Conservation (phyloP, 129 eudicot species). For the Pseudognaphalium luteoalbum region DNA sequence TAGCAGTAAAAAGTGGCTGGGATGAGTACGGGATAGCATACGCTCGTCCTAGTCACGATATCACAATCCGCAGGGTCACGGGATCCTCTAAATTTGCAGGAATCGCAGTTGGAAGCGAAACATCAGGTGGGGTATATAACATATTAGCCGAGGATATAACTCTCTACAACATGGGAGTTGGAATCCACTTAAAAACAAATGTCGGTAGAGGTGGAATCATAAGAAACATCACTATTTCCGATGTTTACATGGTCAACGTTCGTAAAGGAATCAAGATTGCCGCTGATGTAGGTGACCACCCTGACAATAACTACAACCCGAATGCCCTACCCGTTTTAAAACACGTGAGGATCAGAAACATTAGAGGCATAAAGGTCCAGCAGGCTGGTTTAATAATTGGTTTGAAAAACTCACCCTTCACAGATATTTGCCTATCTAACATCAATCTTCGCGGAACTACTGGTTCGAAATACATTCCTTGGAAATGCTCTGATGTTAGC, state of each 20-base stretch:
- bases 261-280: conserved; percentile 55
- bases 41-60: conserved; percentile 46
- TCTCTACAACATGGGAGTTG: conserved; percentile 48
- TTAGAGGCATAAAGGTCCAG: conserved; percentile 51
- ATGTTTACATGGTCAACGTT: conserved; percentile 48
- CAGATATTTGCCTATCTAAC: conserved; percentile 52
- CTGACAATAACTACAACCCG: conserved; percentile 64
- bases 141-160: conserved; percentile 51
- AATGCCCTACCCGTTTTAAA: conserved; percentile 53
- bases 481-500: conserved; percentile 64
- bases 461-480: conserved; percentile 33
- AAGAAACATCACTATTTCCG: conserved; percentile 42
- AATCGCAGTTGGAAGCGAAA: conserved; percentile 74
- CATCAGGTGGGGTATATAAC: conserved; percentile 74
- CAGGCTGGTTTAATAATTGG: conserved; percentile 64
- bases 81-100: conserved; percentile 61
- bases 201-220: conserved; percentile 78
- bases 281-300: conserved; percentile 57
- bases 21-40: conserved; percentile 76
- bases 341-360: conserved; percentile 45
- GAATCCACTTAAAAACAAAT: conserved; percentile 65
- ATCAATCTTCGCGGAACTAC: conserved; percentile 44
- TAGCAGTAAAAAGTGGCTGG: conserved; percentile 86
- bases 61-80: conserved; percentile 47
- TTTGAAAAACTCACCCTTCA: conserved; percentile 63